phyloP scores from a whole-genome alignment of 2,329 filamentous ascomycete species.

The Sporothrix globosa region DNA sequence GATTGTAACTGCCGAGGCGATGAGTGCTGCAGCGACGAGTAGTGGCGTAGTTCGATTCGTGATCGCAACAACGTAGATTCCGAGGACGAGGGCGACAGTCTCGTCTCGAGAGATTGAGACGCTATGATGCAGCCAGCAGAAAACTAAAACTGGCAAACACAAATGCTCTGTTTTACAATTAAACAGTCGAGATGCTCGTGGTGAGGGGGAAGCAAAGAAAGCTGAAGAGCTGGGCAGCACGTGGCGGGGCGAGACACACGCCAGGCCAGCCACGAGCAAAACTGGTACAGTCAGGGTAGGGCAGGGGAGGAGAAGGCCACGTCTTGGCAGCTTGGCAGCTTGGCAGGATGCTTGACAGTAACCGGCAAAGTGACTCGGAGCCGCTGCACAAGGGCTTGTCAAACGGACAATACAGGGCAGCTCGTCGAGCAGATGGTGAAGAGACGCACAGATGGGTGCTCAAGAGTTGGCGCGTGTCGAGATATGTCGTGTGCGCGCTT shows the following conservation, averaged over 20 bases:
- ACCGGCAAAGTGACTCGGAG: background rate
- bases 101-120: background rate
- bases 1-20: background rate
- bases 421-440: background rate
- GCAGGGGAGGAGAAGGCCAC: constrained; percentile 29
- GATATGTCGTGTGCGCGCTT: background rate
- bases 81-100: background rate
- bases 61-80: background rate
- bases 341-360: constrained; percentile 30
- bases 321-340: constrained; percentile 34
- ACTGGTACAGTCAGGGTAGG: constrained; percentile 24
- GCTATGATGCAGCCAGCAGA: background rate
- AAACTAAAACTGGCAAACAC: background rate
- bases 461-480: too few relatives aligned
- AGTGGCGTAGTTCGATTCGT: background rate
- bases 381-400: constrained; percentile 10
- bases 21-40: background rate
- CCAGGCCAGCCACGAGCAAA: constrained; percentile 23
- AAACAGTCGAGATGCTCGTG: background rate
- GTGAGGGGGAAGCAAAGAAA: background rate
- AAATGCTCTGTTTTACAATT: background rate
- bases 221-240: constrained; percentile 29
- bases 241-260: constrained; percentile 30
- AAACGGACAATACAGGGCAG: background rate
- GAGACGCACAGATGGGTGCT: background rate